Evolutionary conservation across 2,329 filamentous ascomycete genomes (phyloP), one percentile per base, ranked within the genome.

Genomic region (Fusarium sp.): DNA sequence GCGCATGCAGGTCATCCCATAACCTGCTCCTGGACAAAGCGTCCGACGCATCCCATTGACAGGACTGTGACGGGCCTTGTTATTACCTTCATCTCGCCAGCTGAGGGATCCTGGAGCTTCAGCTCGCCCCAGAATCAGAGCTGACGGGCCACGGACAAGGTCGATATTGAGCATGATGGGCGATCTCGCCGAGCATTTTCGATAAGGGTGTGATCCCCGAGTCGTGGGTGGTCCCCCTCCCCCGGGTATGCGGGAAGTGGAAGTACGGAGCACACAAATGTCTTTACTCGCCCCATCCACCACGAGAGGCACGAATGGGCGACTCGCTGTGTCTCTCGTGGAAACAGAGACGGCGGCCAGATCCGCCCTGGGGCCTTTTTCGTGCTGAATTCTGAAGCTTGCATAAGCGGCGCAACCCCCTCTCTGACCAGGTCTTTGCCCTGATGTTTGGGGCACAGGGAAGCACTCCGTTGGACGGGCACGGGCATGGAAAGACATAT

Each of bases 341-440:
- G 58, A 68, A 77, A 76, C 69, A 68, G 18, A 71, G 72, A 76
- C 59, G 64, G 70, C 65, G 69, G 68, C 70, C 70, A 66, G 70
- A 71, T 71, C 68, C 73, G 70, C 67, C 64, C 63, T 66, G 65
- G 71, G 65, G 68, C 70, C 70, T 58, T 31, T 52, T n/a, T 29
- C 27, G 16, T 74, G 54, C 77, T 76, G 69, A 65, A 75, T 73
- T 71, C 60, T 77, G 71, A 66, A 79, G 71, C 69, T 61, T 79
- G 80, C 80, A 81, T 80, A 78, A 80, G 78, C 78, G 76, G 74
- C 77, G 70, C 75, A 75, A 74, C 73, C 47, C 27, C 70, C 54
- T 62, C 45, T 59, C 68, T 61, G 27, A n/a, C 25, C 35, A 56
- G 27, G 62, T 50, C 63, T 60, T 59, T 63, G 68, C 62, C 65